Percentiles rank a stretch among this genome's conserved stretches.
Evolutionary conservation across 108 stramenopile genomes (phyloP).

Genomic region (Asterionellopsis glacialis): DNA sequence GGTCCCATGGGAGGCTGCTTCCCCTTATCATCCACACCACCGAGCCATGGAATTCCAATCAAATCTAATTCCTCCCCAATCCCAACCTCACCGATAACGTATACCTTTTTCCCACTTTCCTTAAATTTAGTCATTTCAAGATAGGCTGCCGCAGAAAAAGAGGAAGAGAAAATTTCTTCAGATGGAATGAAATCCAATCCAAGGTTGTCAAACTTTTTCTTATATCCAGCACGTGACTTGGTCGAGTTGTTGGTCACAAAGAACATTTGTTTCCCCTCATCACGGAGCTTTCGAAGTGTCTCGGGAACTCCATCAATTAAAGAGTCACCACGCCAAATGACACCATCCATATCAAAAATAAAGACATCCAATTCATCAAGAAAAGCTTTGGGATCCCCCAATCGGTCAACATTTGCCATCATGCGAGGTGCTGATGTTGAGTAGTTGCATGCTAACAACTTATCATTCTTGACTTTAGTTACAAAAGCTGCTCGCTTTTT

Average conservation of each 20-base stretch:
- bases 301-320: conserved; percentile 89
- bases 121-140: conserved; percentile 94
- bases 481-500: too few species aligned
- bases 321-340: conserved; percentile 96
- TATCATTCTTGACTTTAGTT: neutral
- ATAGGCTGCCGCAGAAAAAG: conserved; percentile 95
- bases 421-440: neutral
- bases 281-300: conserved; percentile 76
- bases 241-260: conserved; percentile 98
- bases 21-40: conserved; percentile 84
- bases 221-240: conserved; percentile 91
- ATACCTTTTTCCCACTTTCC: conserved; percentile 94
- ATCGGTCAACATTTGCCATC: conserved; percentile 53
- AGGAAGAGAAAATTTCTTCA: conserved; percentile 91
- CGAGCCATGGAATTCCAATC: conserved; percentile 89
- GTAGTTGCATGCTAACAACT: neutral
- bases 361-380: conserved; percentile 87
- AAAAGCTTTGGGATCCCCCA: conserved; percentile 63
- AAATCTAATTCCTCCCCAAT: conserved; percentile 94
- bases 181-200: conserved; percentile 74
- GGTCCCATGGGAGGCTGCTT: conserved; percentile 86
- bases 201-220: conserved; percentile 88
- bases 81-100: conserved; percentile 92
- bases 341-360: conserved; percentile 98
- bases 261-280: conserved; percentile 89